Conservation (phyloP, 2,329 filamentous ascomycete species). For the Bertia moriformis region DNA sequence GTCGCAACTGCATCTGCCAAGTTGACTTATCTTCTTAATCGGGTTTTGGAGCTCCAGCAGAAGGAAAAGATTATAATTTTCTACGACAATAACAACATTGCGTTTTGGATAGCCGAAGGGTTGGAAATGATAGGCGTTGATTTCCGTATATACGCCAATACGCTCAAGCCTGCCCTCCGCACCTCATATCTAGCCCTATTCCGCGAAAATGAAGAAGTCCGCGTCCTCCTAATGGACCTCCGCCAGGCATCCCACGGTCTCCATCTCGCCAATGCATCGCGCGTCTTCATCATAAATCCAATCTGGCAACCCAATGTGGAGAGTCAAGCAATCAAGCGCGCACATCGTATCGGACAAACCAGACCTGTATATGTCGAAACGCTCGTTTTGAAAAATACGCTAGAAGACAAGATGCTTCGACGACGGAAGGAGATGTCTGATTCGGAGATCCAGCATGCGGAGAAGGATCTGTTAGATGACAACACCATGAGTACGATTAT, state of each 20-base stretch:
- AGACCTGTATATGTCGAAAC: constrained; percentile 48
- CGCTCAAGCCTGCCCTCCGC: constrained; percentile 21
- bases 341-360: constrained; percentile 50
- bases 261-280: constrained; percentile 43
- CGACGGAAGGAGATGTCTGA: constrained; percentile 42
- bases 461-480: not conserved
- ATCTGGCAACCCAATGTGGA: constrained; percentile 47
- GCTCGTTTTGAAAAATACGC: constrained; percentile 39
- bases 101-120: constrained; percentile 48
- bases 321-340: constrained; percentile 53
- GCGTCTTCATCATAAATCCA: constrained; percentile 52
- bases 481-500: not conserved
- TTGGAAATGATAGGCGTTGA: constrained; percentile 28
- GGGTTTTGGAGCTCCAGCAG: constrained; percentile 32
- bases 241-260: constrained; percentile 47
- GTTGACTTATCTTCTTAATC: constrained; percentile 43
- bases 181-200: constrained; percentile 42
- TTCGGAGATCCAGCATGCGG: not conserved
- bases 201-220: constrained; percentile 34
- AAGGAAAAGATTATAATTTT: constrained; percentile 53
- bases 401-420: constrained; percentile 47
- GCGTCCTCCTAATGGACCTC: constrained; percentile 51
- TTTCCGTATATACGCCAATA: not conserved
- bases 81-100: constrained; percentile 49
- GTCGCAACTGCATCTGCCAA: constrained; percentile 50